Evolutionary conservation across 495 filamentous ascomycete genomes (phyloP).

Genomic region (Trypethelium eluteriae): DNA sequence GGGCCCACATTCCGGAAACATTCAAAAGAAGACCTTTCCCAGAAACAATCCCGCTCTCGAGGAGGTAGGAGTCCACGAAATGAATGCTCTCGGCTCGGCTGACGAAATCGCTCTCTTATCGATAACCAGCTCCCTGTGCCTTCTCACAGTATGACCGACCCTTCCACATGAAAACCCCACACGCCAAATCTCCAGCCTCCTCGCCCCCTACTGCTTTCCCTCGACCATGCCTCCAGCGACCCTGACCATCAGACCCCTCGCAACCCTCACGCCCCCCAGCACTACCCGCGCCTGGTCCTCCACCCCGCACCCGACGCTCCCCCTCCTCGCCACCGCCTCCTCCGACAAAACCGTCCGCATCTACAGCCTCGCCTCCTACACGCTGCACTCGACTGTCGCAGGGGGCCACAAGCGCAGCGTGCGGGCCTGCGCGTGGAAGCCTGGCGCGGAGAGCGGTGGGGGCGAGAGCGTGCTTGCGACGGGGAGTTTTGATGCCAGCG

Average conservation of each 20-base stretch:
- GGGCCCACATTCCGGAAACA: no score
- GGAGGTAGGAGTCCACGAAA: no score
- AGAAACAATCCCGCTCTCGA: no score
- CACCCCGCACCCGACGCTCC: conserved; percentile 75
- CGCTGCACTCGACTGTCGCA: conserved; percentile 65
- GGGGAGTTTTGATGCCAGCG: conserved; percentile 82
- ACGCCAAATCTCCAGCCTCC: neutral
- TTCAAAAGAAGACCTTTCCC: no score
- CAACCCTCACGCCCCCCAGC: conserved; percentile 58
- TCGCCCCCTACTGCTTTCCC: neutral
- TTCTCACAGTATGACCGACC: no score
- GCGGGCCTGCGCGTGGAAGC: conserved; percentile 77
- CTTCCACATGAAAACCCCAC: neutral
- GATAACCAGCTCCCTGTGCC: no score
- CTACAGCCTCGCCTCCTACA: conserved; percentile 75
- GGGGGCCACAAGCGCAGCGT: conserved; percentile 87
- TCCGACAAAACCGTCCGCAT: conserved; percentile 76
- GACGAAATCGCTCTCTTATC: no score
- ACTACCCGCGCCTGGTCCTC: conserved; percentile 76
- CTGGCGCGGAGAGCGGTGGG: conserved; percentile 34
- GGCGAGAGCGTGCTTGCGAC: conserved; percentile 74
- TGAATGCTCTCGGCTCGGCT: no score
- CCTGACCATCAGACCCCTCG: conserved; percentile 31
- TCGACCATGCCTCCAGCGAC: conserved; percentile 23
- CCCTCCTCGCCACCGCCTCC: conserved; percentile 81